A percentile compares a stretch with the other conserved stretches of the same genome.
phyloP scores from a whole-genome alignment of 2,329 filamentous ascomycete genomes.

The Cladosporium phlei region DNA sequence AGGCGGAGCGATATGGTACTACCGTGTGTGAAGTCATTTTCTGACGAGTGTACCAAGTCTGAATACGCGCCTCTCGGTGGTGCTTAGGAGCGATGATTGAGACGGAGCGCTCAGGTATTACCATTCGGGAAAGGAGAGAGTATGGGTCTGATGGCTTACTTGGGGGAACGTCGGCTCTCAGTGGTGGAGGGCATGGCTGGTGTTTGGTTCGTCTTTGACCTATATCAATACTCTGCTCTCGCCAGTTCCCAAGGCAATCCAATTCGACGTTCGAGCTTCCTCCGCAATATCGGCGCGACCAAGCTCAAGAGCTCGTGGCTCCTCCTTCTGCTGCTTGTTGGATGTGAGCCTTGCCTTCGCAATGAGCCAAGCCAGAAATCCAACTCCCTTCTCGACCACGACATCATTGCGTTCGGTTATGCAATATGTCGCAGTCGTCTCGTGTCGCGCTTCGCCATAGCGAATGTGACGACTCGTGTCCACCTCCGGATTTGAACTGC shows the following conservation, averaged over 20 bases:
- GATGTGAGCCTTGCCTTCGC: not conserved
- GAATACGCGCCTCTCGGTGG: too few species aligned
- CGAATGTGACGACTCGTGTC: not conserved
- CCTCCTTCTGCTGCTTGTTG: not conserved
- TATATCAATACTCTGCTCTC: conserved; percentile 7
- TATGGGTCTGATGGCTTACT: too few species aligned
- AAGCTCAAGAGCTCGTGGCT: not conserved
- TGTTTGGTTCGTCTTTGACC: too few species aligned
- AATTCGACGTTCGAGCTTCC: not conserved
- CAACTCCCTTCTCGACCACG: not conserved
- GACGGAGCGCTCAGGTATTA: too few species aligned
- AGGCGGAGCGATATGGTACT: too few species aligned
- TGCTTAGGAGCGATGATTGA: too few species aligned
- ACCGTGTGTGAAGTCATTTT: too few species aligned
- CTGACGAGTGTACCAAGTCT: too few species aligned
- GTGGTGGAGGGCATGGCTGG: too few species aligned
- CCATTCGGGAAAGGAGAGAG: too few species aligned
- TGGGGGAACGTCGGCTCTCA: too few species aligned
- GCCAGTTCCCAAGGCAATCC: not conserved
- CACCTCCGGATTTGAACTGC: not conserved
- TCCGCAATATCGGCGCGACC: too few species aligned
- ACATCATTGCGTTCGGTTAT: not conserved
- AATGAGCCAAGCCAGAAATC: conserved; percentile 8
- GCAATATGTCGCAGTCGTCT: not conserved
- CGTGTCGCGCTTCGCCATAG: not conserved